Conservation (phyloP, 2,329 filamentous ascomycete species). For the Ascochyta koolunga region DNA sequence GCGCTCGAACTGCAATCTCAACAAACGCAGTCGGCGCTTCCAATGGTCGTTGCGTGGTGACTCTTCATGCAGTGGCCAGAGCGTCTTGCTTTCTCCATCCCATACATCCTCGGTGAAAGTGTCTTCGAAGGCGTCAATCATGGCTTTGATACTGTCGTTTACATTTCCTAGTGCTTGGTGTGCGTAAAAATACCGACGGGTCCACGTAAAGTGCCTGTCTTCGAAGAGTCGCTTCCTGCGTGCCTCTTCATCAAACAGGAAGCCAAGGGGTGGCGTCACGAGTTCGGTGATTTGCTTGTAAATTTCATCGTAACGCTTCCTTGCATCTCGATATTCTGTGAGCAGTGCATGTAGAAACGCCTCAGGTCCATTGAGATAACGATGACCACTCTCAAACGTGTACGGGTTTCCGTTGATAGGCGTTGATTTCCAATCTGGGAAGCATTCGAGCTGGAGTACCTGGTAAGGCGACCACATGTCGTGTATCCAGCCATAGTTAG, state of each 20-base stretch:
- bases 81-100: constrained; percentile 59
- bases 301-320: constrained; percentile 63
- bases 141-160: constrained; percentile 64
- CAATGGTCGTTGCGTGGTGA: constrained; percentile 57
- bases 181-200: constrained; percentile 67
- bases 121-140: constrained; percentile 62
- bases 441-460: constrained; percentile 47
- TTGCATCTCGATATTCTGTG: constrained; percentile 65
- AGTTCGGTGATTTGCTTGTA: constrained; percentile 64
- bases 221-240: constrained; percentile 67
- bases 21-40: constrained; percentile 54
- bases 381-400: constrained; percentile 61
- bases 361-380: constrained; percentile 66
- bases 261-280: constrained; percentile 64
- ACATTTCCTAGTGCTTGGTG: constrained; percentile 66
- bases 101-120: constrained; percentile 66
- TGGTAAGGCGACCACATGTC: constrained; percentile 67
- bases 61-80: constrained; percentile 62
- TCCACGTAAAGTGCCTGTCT: constrained; percentile 66
- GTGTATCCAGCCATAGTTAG: constrained; percentile 60
- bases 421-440: constrained; percentile 57
- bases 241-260: constrained; percentile 64
- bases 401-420: constrained; percentile 54
- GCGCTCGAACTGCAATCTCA: constrained; percentile 58
- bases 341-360: constrained; percentile 66